These are phyloP conservation scores for Leptographium flavum DNA, from an alignment of 2,329 filamentous ascomycete genomes.

Conservation along the genomic window DNA sequence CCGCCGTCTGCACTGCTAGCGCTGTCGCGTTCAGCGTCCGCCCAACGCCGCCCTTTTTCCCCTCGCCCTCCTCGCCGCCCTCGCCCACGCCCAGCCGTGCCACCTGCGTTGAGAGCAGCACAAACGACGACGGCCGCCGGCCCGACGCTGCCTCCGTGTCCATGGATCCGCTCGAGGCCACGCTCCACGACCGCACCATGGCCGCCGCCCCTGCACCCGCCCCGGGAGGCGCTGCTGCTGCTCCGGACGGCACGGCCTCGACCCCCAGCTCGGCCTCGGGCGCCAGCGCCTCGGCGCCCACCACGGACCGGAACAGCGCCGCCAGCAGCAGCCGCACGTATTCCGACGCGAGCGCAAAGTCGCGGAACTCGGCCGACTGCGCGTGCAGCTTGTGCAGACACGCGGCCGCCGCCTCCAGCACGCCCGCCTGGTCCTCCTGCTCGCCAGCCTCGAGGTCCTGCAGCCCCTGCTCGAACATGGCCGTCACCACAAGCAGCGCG, in stretches of 20 bases:
- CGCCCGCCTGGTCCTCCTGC: not conserved
- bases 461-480: conserved; percentile 78
- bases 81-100: conserved; percentile 37
- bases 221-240: conserved; percentile 59
- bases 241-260: conserved; percentile 69
- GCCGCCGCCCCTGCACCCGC: conserved; percentile 47
- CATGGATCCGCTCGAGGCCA: conserved; percentile 13
- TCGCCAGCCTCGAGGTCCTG: conserved; percentile 39
- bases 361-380: conserved; percentile 64
- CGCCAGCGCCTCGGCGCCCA: conserved; percentile 70
- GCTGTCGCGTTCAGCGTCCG: conserved; percentile 32
- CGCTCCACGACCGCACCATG: conserved; percentile 54
- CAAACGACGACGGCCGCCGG: conserved; percentile 76
- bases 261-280: conserved; percentile 81
- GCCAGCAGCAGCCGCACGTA: conserved; percentile 70
- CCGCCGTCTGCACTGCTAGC: conserved; percentile 47
- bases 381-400: conserved; percentile 68
- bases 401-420: conserved; percentile 57
- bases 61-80: not conserved
- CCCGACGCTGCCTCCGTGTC: conserved; percentile 35
- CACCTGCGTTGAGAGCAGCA: conserved; percentile 63
- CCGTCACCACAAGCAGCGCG: conserved; percentile 62
- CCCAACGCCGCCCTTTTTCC: conserved; percentile 13
- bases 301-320: conserved; percentile 75
- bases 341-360: conserved; percentile 66